Evolutionary conservation across 345 rosid genomes (phyloP), one percentile per base, ranked within the genome.

Genomic region (Raphanus sativus): DNA sequence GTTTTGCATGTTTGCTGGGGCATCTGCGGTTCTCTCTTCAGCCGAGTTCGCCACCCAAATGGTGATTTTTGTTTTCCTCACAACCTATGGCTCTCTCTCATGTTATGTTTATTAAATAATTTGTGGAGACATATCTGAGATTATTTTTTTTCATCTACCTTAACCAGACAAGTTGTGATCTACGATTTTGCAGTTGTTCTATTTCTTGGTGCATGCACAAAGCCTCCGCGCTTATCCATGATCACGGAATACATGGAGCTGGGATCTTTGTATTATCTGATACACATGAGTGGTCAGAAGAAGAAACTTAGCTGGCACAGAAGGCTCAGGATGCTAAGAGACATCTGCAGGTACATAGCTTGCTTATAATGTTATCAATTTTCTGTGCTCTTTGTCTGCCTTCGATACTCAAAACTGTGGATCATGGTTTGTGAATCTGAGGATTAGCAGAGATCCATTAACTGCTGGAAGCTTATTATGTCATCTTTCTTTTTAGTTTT

Each of bases 21-120:
- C 73, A 69, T 68, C n/a, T 70, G 71, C 4, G 80, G 80, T 81
- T 73, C 74, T 75, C 80, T 67, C 78, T 83, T 50, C 87, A 96
- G 99, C 83, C 97, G 97, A 42, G 88, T 96, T 78, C 95, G 99
- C 77, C 97, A 96, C 84, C 98, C 98, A 36, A 96, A 93, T 81
- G 98, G 99, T 96, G 86, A 80, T n/a, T 61, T 67, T 58, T 68
- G 48, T 48, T 55, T 65, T 64, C 38, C 52, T 34, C 54, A 11
- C 9, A 2, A 17, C 21, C 12, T 48, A 55, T 55, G 3, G 52
- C 21, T 80, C n/a, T 55, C 9, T 10, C 7, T 25, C 11, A 42
- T 40, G 25, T 75, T 28, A 55, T 72, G 52, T 63, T n/a, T 69
- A 32, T 38, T 50, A 25, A 65, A 6, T 65, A 8, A 54, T 28